These are phyloP conservation scores for Colletotrichum sp. DNA, from an alignment of 2,329 filamentous ascomycete species.

Conservation along the genomic window DNA sequence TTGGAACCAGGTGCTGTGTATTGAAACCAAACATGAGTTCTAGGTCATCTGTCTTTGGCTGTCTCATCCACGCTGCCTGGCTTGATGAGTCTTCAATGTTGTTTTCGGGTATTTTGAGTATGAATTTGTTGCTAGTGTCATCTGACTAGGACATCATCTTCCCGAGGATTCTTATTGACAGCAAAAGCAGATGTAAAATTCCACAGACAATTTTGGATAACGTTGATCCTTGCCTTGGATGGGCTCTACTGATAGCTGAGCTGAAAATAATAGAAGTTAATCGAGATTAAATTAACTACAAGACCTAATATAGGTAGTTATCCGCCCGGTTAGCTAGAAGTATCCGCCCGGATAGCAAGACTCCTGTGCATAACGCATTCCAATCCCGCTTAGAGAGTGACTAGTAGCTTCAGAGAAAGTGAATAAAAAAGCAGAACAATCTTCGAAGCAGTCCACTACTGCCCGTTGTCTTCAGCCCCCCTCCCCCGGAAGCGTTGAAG, in stretches of 20 bases:
- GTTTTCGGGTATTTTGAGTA: too few species aligned
- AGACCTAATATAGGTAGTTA: too few species aligned
- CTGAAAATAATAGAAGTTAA: background rate
- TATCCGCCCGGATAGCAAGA: too few species aligned
- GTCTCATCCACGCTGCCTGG: background rate
- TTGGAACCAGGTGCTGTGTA: background rate
- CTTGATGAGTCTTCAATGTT: background rate
- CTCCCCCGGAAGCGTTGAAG: background rate
- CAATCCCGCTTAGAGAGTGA: background rate
- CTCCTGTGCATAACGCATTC: background rate
- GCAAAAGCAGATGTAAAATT: background rate
- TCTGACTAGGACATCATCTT: background rate
- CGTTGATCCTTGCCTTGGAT: background rate
- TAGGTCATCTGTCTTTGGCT: background rate
- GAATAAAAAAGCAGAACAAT: background rate
- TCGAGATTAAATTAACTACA: too few species aligned
- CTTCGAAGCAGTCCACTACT: background rate
- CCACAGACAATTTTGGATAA: background rate
- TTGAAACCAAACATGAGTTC: background rate
- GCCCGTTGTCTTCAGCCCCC: background rate
- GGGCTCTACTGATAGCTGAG: background rate
- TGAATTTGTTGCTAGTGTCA: too few species aligned
- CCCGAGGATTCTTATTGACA: background rate
- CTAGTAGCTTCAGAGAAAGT: background rate
- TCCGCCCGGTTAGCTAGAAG: too few species aligned